Evolutionary conservation across 1,139 yeast species (phyloP).

Genomic region (Casaregolazyma lundiana): DNA sequence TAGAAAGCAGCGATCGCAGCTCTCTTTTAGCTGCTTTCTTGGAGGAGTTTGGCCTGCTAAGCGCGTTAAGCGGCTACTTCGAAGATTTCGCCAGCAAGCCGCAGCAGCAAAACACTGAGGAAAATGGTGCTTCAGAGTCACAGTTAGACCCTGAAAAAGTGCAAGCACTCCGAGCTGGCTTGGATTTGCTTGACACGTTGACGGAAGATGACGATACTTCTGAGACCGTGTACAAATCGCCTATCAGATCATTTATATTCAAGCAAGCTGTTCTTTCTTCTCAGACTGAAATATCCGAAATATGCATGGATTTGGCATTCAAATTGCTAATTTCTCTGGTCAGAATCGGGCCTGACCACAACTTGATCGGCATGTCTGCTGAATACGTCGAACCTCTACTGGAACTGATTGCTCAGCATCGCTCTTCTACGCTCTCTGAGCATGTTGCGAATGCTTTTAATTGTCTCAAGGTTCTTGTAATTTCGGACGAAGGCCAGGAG

Average conservation of each 20-base stretch:
- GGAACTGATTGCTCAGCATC: constrained; percentile 7
- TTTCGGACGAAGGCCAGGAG: constrained; percentile 17
- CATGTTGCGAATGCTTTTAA: constrained; percentile 26
- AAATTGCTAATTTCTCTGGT: not conserved
- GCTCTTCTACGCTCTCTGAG: constrained; percentile 25
- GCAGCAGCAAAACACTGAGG: not conserved
- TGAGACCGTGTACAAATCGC: not conserved
- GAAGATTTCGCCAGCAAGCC: not conserved
- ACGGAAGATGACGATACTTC: not conserved
- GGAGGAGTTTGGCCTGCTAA: constrained; percentile 1
- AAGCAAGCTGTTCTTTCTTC: not conserved
- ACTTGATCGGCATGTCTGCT: not conserved
- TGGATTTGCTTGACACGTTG: constrained; percentile 5
- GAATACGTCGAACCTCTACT: constrained; percentile 12
- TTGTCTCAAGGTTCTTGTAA: constrained; percentile 20
- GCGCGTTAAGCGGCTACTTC: not conserved
- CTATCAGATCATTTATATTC: not conserved
- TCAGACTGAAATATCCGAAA: not conserved
- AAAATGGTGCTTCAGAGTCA: too few relatives aligned
- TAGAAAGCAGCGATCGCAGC: constrained; percentile 12
- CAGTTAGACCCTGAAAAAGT: not conserved
- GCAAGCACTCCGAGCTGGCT: not conserved
- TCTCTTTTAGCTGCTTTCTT: constrained; percentile 10
- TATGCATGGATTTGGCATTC: constrained; percentile 1
- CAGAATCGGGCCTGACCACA: not conserved